Percentiles rank a stretch among this genome's conserved stretches.
These are phyloP conservation scores for Fraxinus americana DNA, from an alignment of 257 asterid genomes.

Conservation along the genomic window DNA sequence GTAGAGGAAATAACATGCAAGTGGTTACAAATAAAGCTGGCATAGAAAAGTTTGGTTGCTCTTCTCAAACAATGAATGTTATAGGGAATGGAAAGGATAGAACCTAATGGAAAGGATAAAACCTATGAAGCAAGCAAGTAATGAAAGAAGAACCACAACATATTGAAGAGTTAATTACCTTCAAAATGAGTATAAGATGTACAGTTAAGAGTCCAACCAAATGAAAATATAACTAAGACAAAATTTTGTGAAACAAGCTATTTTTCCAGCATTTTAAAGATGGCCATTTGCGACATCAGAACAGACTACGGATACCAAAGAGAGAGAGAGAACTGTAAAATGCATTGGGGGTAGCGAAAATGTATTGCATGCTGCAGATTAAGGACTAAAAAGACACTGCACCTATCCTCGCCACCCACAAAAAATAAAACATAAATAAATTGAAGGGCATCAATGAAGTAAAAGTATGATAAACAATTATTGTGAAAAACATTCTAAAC, in stretches of 20 bases:
- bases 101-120: not conserved
- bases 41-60: not conserved
- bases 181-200: not conserved
- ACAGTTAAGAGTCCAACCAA: not conserved
- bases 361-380: not conserved
- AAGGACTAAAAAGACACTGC: not conserved
- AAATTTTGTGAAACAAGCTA: not conserved
- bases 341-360: not conserved
- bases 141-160: not conserved
- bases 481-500: not conserved
- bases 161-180: not conserved
- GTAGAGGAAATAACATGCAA: slow-evolving; percentile 7
- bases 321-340: not conserved
- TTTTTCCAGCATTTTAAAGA: not conserved
- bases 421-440: not conserved
- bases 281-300: not conserved
- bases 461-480: not conserved
- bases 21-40: slow-evolving; percentile 2
- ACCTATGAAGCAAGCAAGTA: not conserved
- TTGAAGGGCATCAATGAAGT: not conserved
- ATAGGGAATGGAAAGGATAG: not conserved
- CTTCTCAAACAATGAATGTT: slow-evolving; percentile 5
- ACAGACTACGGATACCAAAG: not conserved
- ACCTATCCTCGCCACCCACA: not conserved
- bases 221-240: not conserved